Conservation (phyloP, 75 land plant genomes). For the Chamaecyparis obtusa region DNA sequence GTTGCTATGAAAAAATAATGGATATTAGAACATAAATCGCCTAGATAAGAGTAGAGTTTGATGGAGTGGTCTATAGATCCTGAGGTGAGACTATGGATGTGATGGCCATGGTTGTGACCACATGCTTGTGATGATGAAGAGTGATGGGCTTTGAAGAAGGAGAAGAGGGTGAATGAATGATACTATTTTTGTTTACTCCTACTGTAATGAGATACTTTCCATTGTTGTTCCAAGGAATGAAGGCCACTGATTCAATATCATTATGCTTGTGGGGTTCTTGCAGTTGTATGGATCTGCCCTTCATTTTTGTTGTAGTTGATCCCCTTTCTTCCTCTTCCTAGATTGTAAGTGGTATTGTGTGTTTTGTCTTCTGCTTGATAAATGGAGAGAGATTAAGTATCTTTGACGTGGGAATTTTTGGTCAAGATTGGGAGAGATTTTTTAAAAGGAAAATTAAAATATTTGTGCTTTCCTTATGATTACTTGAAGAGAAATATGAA, state of each 20-base stretch:
- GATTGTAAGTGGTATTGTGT: neutral
- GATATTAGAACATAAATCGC: constrained; percentile 14
- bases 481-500: neutral
- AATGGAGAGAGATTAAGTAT: neutral
- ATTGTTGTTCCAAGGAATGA: constrained; percentile 44
- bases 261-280: constrained; percentile 52
- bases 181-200: constrained; percentile 38
- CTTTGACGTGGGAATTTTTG: neutral
- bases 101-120: constrained; percentile 68
- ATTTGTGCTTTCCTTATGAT: neutral
- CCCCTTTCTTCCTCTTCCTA: neutral
- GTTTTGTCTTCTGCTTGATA: neutral
- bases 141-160: constrained; percentile 26
- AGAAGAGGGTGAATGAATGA: constrained; percentile 47
- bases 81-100: constrained; percentile 67
- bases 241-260: constrained; percentile 4
- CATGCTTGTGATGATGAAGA: constrained; percentile 53
- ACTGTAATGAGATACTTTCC: constrained; percentile 57
- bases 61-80: constrained; percentile 83
- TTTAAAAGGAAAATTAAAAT: too few species aligned
- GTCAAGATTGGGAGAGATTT: neutral
- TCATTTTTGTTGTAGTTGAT: constrained; percentile 32
- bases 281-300: constrained; percentile 47
- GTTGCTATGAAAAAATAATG: too few species aligned
- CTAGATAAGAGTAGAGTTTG: constrained; percentile 78